Percentiles rank a stretch among this genome's conserved stretches.
phyloP scores from a whole-genome alignment of 1,139 yeast species.

The Debaryomyces robertsiae region DNA sequence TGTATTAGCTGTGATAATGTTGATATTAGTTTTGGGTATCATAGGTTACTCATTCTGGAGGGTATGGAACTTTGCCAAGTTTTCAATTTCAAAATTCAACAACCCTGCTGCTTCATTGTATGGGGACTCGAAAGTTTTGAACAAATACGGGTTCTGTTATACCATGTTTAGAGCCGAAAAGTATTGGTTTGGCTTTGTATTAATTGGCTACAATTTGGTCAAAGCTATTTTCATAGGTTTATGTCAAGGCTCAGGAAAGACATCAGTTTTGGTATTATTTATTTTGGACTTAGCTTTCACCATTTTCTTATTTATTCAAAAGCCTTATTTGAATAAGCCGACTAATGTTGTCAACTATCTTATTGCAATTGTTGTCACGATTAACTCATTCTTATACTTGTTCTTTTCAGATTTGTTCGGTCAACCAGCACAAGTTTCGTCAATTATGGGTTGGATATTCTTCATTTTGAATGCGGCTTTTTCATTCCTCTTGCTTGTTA shows the following conservation, averaged over 20 bases:
- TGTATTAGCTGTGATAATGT: slow-evolving; percentile 65
- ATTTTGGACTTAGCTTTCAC: slow-evolving; percentile 66
- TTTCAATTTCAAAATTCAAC: slow-evolving; percentile 53
- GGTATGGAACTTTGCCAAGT: slow-evolving; percentile 57
- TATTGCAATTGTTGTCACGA: slow-evolving; percentile 62
- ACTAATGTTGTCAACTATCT: slow-evolving; percentile 68
- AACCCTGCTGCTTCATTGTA: slow-evolving; percentile 80
- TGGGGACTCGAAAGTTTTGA: slow-evolving; percentile 64
- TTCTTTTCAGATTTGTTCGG: slow-evolving; percentile 75
- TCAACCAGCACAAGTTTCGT: slow-evolving; percentile 65
- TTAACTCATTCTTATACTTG: slow-evolving; percentile 72
- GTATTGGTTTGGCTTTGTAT: slow-evolving; percentile 73
- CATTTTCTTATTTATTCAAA: slow-evolving; percentile 53
- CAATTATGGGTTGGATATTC: slow-evolving; percentile 81
- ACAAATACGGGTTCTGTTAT: slow-evolving; percentile 75
- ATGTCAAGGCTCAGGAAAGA: slow-evolving; percentile 69
- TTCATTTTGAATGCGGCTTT: slow-evolving; percentile 79
- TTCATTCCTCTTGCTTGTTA: slow-evolving; percentile 60
- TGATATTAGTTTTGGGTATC: slow-evolving; percentile 55
- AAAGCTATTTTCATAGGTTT: slow-evolving; percentile 68
- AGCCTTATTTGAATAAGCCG: slow-evolving; percentile 72
- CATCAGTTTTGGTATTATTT: slow-evolving; percentile 67
- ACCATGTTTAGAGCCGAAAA: slow-evolving; percentile 78
- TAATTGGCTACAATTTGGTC: slow-evolving; percentile 55
- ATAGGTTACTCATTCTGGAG: slow-evolving; percentile 63